Evolutionary conservation across 2,329 filamentous ascomycete genomes (phyloP), one percentile per base, ranked within the genome.

Genomic region (Aspergillus oerlinghausenensis): DNA sequence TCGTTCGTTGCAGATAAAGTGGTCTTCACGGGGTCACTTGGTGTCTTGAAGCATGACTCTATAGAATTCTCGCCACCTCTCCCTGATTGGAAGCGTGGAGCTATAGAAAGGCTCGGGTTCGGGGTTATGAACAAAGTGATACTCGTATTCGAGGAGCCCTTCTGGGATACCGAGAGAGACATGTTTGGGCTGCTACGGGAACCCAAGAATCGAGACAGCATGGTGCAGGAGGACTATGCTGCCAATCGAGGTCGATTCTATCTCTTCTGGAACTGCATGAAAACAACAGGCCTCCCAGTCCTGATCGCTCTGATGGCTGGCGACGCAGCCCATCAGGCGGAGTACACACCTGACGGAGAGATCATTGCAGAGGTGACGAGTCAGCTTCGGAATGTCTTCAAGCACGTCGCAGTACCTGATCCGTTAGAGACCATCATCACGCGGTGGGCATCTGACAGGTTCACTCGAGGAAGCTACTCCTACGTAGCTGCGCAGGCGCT

Each of bases 41-140:
- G 94, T 9, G 92, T 97, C 11, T 75, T 99, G 58, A 97, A 99
- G 74, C 84, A 90, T 23, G 83, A 84, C 7, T 84, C 80, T 19
- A 83, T 99, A 49, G 77, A 84, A n/a, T 99, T 99, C 66, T 84
- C 92, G n/a, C 94, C 94, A 45, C 83, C 90, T 28, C 79, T 99
- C n/a, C 93, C 95, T 2, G 77, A 85, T 0, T 95, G 90, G 88
- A 99, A 99, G 74, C 77, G 79, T 19, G 88, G 85, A 28, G 88
- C 89, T 28, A 92, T 99, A 60, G 78, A 84, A 42, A 87, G 93
- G 19, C 84, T 99, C 61, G 95, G 94, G 1, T 99, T 93, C 69
- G 95, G 95, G 0, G 83, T 96, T 47, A 80, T 99, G 64, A 99
- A 99, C 79, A 99, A 99, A 75, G 88, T 97, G 40, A 86, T 97